phyloP scores from a whole-genome alignment of 2,329 filamentous ascomycete genomes.

The Orbilia javanica region DNA sequence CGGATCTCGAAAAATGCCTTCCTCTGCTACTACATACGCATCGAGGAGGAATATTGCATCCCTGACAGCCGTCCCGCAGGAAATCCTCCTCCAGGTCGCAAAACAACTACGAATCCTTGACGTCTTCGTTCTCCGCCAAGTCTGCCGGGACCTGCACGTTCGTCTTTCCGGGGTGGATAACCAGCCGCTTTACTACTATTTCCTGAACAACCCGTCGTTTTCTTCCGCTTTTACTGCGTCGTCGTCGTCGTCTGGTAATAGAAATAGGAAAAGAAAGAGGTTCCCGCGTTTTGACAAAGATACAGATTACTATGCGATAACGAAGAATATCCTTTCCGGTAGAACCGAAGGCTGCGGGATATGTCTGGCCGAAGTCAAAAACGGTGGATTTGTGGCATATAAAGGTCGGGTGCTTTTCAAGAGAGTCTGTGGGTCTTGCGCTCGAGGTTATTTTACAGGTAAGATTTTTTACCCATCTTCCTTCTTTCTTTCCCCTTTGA shows the following conservation, averaged over 20 bases:
- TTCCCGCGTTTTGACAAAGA: constrained; percentile 23
- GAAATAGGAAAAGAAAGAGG: not conserved
- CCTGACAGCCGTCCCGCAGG: constrained; percentile 34
- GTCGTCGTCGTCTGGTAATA: not conserved
- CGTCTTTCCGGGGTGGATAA: not conserved
- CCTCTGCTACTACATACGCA: not conserved
- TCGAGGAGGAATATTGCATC: not conserved
- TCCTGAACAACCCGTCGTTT: constrained; percentile 10
- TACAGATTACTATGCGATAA: constrained; percentile 11
- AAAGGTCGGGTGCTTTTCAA: constrained; percentile 36
- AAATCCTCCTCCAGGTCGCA: constrained; percentile 41
- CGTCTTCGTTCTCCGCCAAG: constrained; percentile 30
- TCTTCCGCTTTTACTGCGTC: not conserved
- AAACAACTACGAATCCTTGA: constrained; percentile 36
- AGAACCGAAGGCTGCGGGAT: constrained; percentile 25
- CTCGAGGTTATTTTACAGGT: constrained; percentile 36
- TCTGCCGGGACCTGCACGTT: constrained; percentile 27
- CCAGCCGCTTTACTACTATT: constrained; percentile 40
- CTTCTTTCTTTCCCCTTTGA: too few species aligned
- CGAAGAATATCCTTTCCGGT: constrained; percentile 21
- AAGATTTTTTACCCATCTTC: not conserved
- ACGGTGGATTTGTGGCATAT: constrained; percentile 6
- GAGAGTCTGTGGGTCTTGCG: constrained; percentile 28
- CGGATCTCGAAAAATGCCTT: not conserved
- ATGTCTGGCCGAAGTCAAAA: constrained; percentile 19